A percentile compares a stretch with the other conserved stretches of the same genome.
These are phyloP conservation scores for Globisporangium solare DNA, from an alignment of 352 stramenopile genomes.

Conservation along the genomic window DNA sequence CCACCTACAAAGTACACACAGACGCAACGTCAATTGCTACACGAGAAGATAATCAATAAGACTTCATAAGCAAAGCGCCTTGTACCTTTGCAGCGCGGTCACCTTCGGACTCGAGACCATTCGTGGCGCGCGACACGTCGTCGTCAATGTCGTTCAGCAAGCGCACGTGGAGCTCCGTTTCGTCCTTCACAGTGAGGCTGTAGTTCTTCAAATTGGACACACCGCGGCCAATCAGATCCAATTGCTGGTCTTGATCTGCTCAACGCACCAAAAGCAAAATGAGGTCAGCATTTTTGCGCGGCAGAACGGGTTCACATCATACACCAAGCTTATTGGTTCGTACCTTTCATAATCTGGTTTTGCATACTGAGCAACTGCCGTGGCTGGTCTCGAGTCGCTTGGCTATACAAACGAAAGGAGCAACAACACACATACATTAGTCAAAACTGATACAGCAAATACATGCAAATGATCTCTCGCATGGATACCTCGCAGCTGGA, in stretches of 20 bases:
- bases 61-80: conserved; percentile 10
- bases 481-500: conserved; percentile 10
- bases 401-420: conserved; percentile 5
- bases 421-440: background rate
- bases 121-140: conserved; percentile 77
- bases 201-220: conserved; percentile 85
- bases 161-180: conserved; percentile 86
- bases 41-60: conserved; percentile 1
- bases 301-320: background rate
- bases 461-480: background rate
- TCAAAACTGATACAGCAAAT: background rate
- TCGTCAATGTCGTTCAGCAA: conserved; percentile 88
- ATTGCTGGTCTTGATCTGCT: conserved; percentile 83
- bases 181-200: conserved; percentile 84
- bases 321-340: background rate
- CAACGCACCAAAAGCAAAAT: no score
- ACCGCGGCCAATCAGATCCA: conserved; percentile 77
- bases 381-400: conserved; percentile 29
- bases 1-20: conserved; percentile 60
- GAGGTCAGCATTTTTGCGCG: background rate
- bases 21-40: conserved; percentile 10
- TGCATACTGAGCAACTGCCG: conserved; percentile 75
- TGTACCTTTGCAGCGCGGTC: conserved; percentile 59
- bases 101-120: conserved; percentile 83
- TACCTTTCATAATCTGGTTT: conserved; percentile 88